These are phyloP conservation scores for Boletus sp. DNA, from an alignment of 768 basidiomycete genomes.

Conservation along the genomic window DNA sequence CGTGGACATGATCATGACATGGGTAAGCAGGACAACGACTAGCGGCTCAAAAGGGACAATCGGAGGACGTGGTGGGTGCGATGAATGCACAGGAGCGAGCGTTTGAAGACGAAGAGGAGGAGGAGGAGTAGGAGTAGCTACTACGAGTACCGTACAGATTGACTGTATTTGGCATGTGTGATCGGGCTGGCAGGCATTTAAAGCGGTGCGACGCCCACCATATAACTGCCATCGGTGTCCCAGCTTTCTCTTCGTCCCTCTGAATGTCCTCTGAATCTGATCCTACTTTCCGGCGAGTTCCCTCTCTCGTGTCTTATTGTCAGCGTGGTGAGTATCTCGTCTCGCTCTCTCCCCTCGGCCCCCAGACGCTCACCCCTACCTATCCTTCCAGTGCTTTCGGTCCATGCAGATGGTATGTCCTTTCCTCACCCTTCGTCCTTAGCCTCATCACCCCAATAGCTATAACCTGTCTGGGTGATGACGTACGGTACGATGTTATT, in stretches of 20 bases:
- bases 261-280: conserved; percentile 39
- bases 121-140: conserved; percentile 9
- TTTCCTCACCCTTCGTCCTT: background rate
- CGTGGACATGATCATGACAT: conserved; percentile 9
- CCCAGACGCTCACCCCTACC: conserved; percentile 12
- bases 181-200: conserved; percentile 11
- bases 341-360: background rate
- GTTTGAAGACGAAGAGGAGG: conserved; percentile 47
- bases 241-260: background rate
- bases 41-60: conserved; percentile 73
- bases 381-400: conserved; percentile 47
- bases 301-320: conserved; percentile 65
- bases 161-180: conserved; percentile 19
- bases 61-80: conserved; percentile 78
- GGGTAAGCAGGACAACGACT: conserved; percentile 66
- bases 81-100: conserved; percentile 74
- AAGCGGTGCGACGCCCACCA: conserved; percentile 9
- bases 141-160: background rate
- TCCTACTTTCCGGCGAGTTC: conserved; percentile 42
- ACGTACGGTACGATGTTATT: conserved; percentile 60
- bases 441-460: conserved; percentile 38
- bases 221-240: too few relatives aligned
- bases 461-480: conserved; percentile 61
- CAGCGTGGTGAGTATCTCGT: conserved; percentile 58
- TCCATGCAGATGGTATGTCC: conserved; percentile 60